phyloP scores from a whole-genome alignment of 2,329 filamentous ascomycete genomes.

The Botrytis byssoidea region DNA sequence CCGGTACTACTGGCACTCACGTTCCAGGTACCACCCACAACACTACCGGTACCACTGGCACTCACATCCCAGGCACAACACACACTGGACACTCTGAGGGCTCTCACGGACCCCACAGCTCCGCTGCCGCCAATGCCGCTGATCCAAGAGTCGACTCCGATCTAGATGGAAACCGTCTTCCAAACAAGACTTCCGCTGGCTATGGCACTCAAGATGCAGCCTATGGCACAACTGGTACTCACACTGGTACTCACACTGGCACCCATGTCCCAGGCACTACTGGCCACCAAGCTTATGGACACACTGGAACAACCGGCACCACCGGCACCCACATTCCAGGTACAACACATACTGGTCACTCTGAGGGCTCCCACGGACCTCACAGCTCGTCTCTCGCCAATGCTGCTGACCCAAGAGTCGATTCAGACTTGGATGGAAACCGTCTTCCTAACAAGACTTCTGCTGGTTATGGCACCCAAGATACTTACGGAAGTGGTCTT shows the following conservation, averaged over 20 bases:
- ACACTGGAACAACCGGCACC: constrained; percentile 13
- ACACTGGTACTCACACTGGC: not conserved
- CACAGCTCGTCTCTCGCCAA: constrained; percentile 32
- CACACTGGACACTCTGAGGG: constrained; percentile 27
- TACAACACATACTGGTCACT: constrained; percentile 7
- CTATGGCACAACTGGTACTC: constrained; percentile 29
- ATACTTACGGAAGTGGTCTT: constrained; percentile 14
- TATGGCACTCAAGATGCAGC: not conserved
- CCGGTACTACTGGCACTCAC: not conserved
- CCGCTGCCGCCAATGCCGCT: constrained; percentile 42
- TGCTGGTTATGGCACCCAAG: constrained; percentile 13
- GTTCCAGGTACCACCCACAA: constrained; percentile 9
- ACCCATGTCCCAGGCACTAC: not conserved
- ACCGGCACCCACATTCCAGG: constrained; percentile 20
- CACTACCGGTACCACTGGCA: not conserved
- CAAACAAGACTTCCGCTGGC: not conserved
- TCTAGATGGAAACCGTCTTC: constrained; percentile 48
- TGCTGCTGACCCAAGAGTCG: constrained; percentile 50
- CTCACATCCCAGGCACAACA: constrained; percentile 15
- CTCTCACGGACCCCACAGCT: constrained; percentile 33
- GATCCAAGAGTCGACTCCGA: constrained; percentile 42
- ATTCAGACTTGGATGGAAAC: constrained; percentile 46
- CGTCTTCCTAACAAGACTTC: constrained; percentile 16
- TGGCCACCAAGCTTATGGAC: not conserved
- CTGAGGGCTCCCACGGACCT: constrained; percentile 3